These are phyloP conservation scores for Tuber calosporum DNA, from an alignment of 495 filamentous ascomycete species.

Conservation along the genomic window DNA sequence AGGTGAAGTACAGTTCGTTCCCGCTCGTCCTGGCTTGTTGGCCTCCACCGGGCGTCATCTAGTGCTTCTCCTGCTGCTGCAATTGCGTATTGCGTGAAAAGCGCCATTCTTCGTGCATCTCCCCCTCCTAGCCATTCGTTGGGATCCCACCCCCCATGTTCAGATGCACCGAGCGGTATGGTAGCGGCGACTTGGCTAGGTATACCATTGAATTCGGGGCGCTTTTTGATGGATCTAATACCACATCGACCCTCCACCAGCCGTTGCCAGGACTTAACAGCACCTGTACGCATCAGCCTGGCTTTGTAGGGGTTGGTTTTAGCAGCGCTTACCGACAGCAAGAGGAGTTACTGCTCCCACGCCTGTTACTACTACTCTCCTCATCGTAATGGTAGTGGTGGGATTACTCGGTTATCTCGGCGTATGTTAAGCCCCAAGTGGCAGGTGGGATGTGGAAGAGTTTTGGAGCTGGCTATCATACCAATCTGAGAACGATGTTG, in stretches of 20 bases:
- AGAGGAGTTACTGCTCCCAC: constrained; percentile 88
- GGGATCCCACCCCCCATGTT: constrained; percentile 60
- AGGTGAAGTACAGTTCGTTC: constrained; percentile 55
- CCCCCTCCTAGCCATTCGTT: constrained; percentile 66
- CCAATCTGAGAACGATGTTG: not conserved
- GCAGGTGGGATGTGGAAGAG: too few relatives aligned
- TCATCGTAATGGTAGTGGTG: constrained; percentile 53
- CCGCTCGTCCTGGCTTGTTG: constrained; percentile 53
- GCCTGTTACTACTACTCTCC: constrained; percentile 91
- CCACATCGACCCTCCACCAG: constrained; percentile 74
- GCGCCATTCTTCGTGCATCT: constrained; percentile 77
- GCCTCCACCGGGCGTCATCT: constrained; percentile 72
- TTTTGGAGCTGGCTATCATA: not conserved
- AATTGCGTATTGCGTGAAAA: constrained; percentile 83
- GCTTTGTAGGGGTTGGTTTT: not conserved
- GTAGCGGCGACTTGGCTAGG: constrained; percentile 78
- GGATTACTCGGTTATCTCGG: not conserved
- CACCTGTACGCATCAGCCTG: constrained; percentile 47
- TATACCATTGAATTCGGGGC: constrained; percentile 57
- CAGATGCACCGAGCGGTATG: constrained; percentile 57
- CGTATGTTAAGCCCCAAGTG: too few relatives aligned
- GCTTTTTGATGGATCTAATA: constrained; percentile 59
- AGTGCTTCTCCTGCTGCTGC: constrained; percentile 83
- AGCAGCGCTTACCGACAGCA: constrained; percentile 57
- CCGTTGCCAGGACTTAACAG: constrained; percentile 69